Conservation (phyloP, 495 filamentous ascomycete species). For the Trichocladium antarcticum region DNA sequence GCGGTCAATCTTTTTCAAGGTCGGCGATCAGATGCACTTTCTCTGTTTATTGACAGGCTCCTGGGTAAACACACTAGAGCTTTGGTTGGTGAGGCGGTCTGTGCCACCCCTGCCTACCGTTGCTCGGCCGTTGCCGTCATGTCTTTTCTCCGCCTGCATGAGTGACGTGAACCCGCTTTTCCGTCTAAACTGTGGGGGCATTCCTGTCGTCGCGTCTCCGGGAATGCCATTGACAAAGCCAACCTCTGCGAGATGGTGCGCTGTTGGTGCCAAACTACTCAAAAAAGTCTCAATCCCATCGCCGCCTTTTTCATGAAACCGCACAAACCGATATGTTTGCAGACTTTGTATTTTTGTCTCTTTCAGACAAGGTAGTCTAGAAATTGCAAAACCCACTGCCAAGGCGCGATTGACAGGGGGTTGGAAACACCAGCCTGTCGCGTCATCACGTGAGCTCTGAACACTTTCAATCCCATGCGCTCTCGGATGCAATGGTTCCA, state of each 20-base stretch:
- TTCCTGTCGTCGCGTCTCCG: slow-evolving; percentile 10
- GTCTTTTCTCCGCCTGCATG: neutral
- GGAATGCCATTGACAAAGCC: neutral
- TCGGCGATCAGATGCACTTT: slow-evolving; percentile 1
- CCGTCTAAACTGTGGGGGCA: neutral
- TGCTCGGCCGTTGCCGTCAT: slow-evolving; percentile 13
- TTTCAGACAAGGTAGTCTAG: neutral
- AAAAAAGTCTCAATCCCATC: no score
- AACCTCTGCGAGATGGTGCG: neutral
- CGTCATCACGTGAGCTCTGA: slow-evolving; percentile 14
- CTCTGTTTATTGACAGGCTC: slow-evolving; percentile 21
- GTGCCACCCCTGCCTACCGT: slow-evolving; percentile 12
- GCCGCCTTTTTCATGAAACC: no score
- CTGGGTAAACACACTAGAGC: slow-evolving; percentile 14
- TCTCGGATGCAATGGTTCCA: no score
- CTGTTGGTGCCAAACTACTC: neutral
- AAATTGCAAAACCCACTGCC: neutral
- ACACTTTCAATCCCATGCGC: neutral
- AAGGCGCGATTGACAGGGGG: slow-evolving; percentile 1
- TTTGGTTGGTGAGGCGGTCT: neutral
- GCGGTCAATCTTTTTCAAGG: neutral
- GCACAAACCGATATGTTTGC: no score
- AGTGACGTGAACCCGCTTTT: slow-evolving; percentile 15
- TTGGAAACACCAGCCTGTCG: slow-evolving; percentile 5
- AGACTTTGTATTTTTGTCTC: neutral